phyloP scores from a whole-genome alignment of 2,329 filamentous ascomycete genomes.

The Penicillium glabrum region DNA sequence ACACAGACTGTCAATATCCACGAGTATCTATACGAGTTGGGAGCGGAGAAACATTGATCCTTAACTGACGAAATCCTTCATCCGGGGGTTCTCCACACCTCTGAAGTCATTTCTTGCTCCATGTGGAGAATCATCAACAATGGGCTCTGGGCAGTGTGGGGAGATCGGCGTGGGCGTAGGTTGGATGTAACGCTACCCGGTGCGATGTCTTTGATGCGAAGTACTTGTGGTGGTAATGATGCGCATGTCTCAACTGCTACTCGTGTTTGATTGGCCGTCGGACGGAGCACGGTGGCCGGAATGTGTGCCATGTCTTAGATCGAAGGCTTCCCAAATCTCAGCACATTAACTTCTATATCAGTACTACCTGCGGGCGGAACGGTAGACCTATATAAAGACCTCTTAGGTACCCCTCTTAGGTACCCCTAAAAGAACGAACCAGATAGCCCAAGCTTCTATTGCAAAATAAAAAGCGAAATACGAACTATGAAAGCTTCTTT shows the following conservation, averaged over 20 bases:
- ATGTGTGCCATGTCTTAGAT: slow-evolving; percentile 19
- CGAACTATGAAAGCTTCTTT: slow-evolving; percentile 20
- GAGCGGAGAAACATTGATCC: too few species aligned
- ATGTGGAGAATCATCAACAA: neutral
- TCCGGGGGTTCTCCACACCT: neutral
- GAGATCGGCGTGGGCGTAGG: slow-evolving; percentile 1
- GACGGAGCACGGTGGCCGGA: slow-evolving; percentile 13
- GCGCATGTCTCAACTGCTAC: slow-evolving; percentile 21
- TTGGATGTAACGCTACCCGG: slow-evolving; percentile 16
- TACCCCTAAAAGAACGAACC: too few species aligned
- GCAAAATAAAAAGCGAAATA: slow-evolving; percentile 8
- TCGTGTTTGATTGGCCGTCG: slow-evolving; percentile 13
- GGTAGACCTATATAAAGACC: neutral
- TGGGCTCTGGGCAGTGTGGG: neutral
- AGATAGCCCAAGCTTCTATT: neutral
- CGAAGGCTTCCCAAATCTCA: neutral
- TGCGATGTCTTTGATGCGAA: slow-evolving; percentile 13
- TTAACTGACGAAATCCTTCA: neutral
- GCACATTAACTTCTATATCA: too few species aligned
- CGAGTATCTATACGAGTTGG: too few species aligned
- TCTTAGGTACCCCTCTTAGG: too few species aligned
- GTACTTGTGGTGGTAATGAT: slow-evolving; percentile 16
- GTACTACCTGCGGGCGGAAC: too few species aligned
- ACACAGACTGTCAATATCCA: too few species aligned
- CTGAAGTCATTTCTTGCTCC: neutral